Evolutionary conservation across 768 basidiomycete genomes (phyloP).

Genomic region (Tylopilus vinaceipallidus): DNA sequence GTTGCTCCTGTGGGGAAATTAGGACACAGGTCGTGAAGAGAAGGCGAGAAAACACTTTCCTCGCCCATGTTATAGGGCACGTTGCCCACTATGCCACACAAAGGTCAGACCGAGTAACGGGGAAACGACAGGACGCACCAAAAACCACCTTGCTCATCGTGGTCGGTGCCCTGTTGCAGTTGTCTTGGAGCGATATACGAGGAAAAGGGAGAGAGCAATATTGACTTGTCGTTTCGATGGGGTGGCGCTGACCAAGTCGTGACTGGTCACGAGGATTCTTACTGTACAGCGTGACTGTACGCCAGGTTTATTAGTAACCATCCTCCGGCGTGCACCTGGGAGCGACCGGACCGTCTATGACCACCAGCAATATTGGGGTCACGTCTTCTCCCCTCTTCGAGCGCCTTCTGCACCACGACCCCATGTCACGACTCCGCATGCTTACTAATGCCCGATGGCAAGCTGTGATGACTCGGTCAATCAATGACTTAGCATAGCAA

Average conservation of each 20-base stretch:
- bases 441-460: not conserved
- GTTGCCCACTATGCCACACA: slow-evolving; percentile 62
- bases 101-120: not conserved
- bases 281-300: not conserved
- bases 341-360: not conserved
- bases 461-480: slow-evolving; percentile 5
- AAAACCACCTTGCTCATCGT: slow-evolving; percentile 72
- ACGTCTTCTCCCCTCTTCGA: slow-evolving; percentile 1
- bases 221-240: not conserved
- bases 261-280: slow-evolving; percentile 10
- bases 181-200: no score
- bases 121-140: slow-evolving; percentile 43
- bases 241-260: slow-evolving; percentile 8
- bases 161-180: not conserved
- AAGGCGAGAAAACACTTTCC: slow-evolving; percentile 30
- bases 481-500: no score
- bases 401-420: slow-evolving; percentile 6
- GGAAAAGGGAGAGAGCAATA: not conserved
- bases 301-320: no score
- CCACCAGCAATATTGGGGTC: not conserved
- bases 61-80: slow-evolving; percentile 90
- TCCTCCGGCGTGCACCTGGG: no score
- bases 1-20: slow-evolving; percentile 54
- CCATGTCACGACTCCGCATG: not conserved
- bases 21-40: not conserved